phyloP scores from a whole-genome alignment of 2,329 filamentous ascomycete species.

The Sarocladium kiliense region DNA sequence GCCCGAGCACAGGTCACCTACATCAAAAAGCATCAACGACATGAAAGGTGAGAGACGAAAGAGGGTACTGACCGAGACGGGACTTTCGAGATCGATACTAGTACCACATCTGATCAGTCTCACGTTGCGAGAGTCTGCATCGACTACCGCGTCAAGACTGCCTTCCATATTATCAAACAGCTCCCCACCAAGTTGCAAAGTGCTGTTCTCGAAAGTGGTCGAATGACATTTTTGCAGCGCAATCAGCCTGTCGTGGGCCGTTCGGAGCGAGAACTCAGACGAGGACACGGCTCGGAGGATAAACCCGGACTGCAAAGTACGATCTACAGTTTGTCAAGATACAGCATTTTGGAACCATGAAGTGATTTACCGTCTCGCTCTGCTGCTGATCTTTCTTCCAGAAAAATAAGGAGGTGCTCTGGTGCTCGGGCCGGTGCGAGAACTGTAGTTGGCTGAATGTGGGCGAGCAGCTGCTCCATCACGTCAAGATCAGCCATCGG shows the following conservation, averaged over 20 bases:
- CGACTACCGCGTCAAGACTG: background rate
- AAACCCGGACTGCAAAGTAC: conserved; percentile 8
- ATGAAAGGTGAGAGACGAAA: too few relatives aligned
- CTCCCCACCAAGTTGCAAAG: background rate
- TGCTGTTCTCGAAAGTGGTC: background rate
- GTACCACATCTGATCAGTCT: conserved; percentile 64
- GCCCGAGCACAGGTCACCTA: conserved; percentile 82
- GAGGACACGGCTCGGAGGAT: conserved; percentile 63
- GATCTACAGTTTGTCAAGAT: background rate
- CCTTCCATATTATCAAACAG: background rate
- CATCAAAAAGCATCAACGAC: background rate
- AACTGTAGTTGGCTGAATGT: conserved; percentile 50
- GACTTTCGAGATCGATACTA: conserved; percentile 69
- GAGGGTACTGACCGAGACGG: conserved; percentile 52
- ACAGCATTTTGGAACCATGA: background rate
- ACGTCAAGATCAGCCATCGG: conserved; percentile 62
- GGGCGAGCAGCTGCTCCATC: conserved; percentile 54
- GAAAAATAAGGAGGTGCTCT: conserved; percentile 27
- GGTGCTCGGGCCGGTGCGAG: conserved; percentile 45
- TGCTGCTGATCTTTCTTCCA: conserved; percentile 19
- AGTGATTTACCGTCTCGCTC: background rate
- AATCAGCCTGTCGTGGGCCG: conserved; percentile 61
- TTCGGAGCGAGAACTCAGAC: conserved; percentile 65
- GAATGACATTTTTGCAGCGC: conserved; percentile 23
- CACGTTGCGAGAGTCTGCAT: conserved; percentile 44